Evolutionary conservation across 495 filamentous ascomycete species (phyloP).

Genomic region (Xylaria telfairii): DNA sequence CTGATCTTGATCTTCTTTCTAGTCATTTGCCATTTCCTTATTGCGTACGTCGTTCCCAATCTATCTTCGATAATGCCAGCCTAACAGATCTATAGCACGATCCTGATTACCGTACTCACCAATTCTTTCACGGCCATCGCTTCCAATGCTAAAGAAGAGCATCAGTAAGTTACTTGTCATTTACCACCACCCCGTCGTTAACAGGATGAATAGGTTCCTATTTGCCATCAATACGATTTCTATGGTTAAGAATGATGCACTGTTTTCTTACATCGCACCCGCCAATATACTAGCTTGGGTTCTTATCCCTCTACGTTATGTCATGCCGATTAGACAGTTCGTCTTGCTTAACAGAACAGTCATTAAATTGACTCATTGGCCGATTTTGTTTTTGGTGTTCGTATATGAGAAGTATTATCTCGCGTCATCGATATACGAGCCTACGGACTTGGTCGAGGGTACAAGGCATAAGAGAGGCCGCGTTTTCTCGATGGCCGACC

Average conservation of each 20-base stretch:
- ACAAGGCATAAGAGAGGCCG: conserved; percentile 44
- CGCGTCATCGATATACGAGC: conserved; percentile 70
- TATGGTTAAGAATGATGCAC: conserved; percentile 92
- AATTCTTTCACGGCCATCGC: conserved; percentile 95
- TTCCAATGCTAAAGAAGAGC: conserved; percentile 89
- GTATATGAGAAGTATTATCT: conserved; percentile 83
- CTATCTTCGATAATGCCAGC: background rate
- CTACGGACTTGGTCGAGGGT: conserved; percentile 71
- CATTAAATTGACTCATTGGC: conserved; percentile 90
- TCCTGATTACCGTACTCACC: conserved; percentile 88
- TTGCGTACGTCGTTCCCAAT: conserved; percentile 60
- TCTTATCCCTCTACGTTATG: conserved; percentile 76
- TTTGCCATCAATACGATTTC: conserved; percentile 95
- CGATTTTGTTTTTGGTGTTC: conserved; percentile 82
- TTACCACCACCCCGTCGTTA: background rate
- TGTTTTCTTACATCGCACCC: conserved; percentile 91
- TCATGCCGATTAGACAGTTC: conserved; percentile 78
- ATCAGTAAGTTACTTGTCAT: conserved; percentile 60
- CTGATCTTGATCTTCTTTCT: conserved; percentile 78
- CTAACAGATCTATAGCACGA: conserved; percentile 59
- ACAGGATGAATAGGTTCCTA: conserved; percentile 62
- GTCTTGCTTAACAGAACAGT: conserved; percentile 81
- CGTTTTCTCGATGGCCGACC: conserved; percentile 61
- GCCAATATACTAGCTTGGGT: conserved; percentile 89
- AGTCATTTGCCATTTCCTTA: conserved; percentile 91